These are phyloP conservation scores for Dactylonectria estremocensis DNA, from an alignment of 2,329 filamentous ascomycete genomes.

Conservation along the genomic window DNA sequence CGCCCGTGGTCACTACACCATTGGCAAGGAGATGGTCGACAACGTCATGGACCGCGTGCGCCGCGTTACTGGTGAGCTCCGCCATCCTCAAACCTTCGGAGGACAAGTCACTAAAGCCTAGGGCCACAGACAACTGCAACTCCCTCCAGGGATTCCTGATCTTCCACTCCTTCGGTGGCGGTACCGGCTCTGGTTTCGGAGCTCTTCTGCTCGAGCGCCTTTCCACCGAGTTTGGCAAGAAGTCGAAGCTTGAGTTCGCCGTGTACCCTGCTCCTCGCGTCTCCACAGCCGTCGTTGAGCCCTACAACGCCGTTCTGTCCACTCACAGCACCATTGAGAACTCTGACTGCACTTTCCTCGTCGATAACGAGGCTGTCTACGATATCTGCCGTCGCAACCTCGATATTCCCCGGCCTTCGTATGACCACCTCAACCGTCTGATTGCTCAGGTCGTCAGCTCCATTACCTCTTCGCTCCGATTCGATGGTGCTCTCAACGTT, in stretches of 20 bases:
- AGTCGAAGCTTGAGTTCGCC: conserved; percentile 83
- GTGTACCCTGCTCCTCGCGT: conserved; percentile 80
- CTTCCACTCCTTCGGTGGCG: conserved; percentile 83
- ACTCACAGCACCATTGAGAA: conserved; percentile 84
- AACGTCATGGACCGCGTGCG: conserved; percentile 79
- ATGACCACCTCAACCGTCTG: conserved; percentile 80
- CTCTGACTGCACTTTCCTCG: conserved; percentile 84
- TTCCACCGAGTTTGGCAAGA: conserved; percentile 82
- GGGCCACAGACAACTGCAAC: conserved; percentile 75
- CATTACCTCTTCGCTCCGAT: conserved; percentile 80
- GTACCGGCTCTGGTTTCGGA: conserved; percentile 81
- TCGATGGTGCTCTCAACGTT: conserved; percentile 81
- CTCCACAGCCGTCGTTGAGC: conserved; percentile 80
- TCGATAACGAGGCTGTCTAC: conserved; percentile 83
- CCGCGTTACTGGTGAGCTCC: conserved; percentile 74
- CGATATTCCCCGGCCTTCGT: conserved; percentile 78
- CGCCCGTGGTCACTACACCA: conserved; percentile 82
- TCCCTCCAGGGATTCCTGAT: conserved; percentile 81
- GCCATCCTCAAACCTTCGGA: neutral
- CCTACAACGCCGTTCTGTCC: conserved; percentile 81
- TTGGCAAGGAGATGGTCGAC: conserved; percentile 84
- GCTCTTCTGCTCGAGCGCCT: conserved; percentile 81
- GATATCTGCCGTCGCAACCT: conserved; percentile 82
- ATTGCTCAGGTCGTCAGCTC: conserved; percentile 83
- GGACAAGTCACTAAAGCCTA: conserved; percentile 37